A percentile compares a stretch with the other conserved stretches of the same genome.
phyloP scores from a whole-genome alignment of 176 grass and related monocot species.

The Zoysia japonica region DNA sequence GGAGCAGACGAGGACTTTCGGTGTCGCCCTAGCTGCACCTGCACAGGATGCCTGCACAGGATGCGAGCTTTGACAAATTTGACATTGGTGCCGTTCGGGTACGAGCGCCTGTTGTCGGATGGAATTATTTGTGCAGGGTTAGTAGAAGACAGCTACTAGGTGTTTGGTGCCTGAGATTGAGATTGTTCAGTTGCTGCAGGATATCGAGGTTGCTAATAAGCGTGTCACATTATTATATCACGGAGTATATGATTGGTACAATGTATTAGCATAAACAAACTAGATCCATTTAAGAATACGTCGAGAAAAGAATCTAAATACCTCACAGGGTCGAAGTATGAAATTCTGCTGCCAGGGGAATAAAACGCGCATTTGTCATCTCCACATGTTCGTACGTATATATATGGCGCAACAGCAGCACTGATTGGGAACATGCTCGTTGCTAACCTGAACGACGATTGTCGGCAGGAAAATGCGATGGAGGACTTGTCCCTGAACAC shows the following conservation, averaged over 20 bases:
- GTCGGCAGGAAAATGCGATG: neutral
- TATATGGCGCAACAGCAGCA: neutral
- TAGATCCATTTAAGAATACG: neutral
- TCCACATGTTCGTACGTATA: neutral
- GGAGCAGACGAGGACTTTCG: too few relatives aligned
- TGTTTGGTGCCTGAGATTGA: conserved; percentile 10
- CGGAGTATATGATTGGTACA: conserved; percentile 1
- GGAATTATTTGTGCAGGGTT: conserved; percentile 12
- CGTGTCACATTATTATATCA: neutral
- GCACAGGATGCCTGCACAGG: too few relatives aligned
- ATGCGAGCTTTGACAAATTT: too few relatives aligned
- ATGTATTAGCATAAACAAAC: neutral
- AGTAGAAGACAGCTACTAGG: conserved; percentile 30
- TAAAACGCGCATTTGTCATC: neutral
- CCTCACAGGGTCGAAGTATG: neutral
- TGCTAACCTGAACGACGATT: neutral
- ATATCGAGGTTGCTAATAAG: neutral
- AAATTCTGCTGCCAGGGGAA: neutral
- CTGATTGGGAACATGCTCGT: neutral
- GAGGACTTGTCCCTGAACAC: neutral
- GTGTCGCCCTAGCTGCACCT: too few relatives aligned
- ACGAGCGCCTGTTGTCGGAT: too few relatives aligned
- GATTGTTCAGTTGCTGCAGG: neutral
- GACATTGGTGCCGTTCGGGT: too few relatives aligned
- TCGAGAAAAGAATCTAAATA: neutral